phyloP scores from a whole-genome alignment of 495 filamentous ascomycete species.

The Schizothecium vesticola region DNA sequence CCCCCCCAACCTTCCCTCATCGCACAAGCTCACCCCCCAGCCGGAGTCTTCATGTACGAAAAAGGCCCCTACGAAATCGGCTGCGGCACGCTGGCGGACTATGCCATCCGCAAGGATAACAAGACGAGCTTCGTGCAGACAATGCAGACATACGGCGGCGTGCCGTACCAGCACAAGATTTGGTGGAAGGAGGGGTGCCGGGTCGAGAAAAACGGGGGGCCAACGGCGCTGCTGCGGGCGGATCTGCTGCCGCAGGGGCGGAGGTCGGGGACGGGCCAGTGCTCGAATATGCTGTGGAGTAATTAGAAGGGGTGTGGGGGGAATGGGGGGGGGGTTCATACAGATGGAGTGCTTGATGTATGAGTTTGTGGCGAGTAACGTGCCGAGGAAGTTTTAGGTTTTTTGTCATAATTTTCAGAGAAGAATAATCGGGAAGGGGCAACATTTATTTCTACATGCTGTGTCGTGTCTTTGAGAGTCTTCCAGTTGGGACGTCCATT shows the following conservation, averaged over 20 bases:
- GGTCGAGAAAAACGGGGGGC: not conserved
- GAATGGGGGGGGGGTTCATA: not conserved
- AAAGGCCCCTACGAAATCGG: not conserved
- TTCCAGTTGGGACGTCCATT: not conserved
- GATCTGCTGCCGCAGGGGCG: not conserved
- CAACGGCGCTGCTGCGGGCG: not conserved
- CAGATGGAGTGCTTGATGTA: conserved; percentile 1
- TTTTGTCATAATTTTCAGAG: no score
- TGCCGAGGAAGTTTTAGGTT: not conserved
- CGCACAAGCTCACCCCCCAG: not conserved
- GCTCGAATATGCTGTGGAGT: not conserved
- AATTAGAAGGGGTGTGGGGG: not conserved
- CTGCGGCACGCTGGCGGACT: not conserved
- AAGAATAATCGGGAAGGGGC: not conserved
- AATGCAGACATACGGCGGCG: not conserved
- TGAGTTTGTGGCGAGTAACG: not conserved
- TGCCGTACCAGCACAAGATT: not conserved
- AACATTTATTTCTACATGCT: not conserved
- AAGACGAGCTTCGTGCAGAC: not conserved
- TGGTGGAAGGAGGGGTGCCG: conserved; percentile 2
- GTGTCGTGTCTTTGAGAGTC: not conserved
- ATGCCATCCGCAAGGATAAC: not conserved
- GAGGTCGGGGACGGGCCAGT: not conserved
- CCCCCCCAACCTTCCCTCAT: no score
- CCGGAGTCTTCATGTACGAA: conserved; percentile 3